A percentile compares a stretch with the other conserved stretches of the same genome.
Evolutionary conservation across 176 grass and related monocot genomes (phyloP).

Genomic region (Eleusine coracana): DNA sequence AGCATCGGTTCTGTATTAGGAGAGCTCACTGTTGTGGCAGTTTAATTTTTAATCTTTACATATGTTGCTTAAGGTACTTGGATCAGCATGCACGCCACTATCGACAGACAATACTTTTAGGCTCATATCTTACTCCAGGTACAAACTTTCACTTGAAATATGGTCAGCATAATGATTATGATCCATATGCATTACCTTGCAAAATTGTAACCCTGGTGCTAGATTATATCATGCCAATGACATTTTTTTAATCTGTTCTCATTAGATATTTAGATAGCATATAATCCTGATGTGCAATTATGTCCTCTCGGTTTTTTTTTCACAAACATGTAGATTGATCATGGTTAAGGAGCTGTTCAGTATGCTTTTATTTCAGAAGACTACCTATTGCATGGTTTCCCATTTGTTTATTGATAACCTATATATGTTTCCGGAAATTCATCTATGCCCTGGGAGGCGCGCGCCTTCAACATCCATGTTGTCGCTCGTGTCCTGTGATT

Average conservation of each 20-base stretch:
- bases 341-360: neutral
- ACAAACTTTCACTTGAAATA: conserved; percentile 29
- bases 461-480: too few relatives aligned
- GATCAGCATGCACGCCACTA: conserved; percentile 76
- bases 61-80: conserved; percentile 68
- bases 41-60: conserved; percentile 28
- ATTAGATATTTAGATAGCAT: neutral
- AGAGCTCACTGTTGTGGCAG: conserved; percentile 4
- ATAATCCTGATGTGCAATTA: neutral
- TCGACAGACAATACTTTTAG: conserved; percentile 87
- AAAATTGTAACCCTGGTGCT: neutral
- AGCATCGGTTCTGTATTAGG: neutral
- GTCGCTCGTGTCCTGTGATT: too few relatives aligned
- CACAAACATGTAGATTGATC: neutral
- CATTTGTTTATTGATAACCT: too few relatives aligned
- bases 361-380: too few relatives aligned
- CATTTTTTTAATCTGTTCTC: conserved; percentile 12
- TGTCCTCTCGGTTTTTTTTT: neutral
- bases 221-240: conserved; percentile 5
- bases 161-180: neutral
- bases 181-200: neutral
- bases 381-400: too few relatives aligned
- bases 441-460: too few relatives aligned
- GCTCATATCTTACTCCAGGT: conserved; percentile 93
- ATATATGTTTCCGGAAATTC: too few relatives aligned